Evolutionary conservation across 305 asterid genomes (phyloP).

Genomic region (Fraxinus sp.): DNA sequence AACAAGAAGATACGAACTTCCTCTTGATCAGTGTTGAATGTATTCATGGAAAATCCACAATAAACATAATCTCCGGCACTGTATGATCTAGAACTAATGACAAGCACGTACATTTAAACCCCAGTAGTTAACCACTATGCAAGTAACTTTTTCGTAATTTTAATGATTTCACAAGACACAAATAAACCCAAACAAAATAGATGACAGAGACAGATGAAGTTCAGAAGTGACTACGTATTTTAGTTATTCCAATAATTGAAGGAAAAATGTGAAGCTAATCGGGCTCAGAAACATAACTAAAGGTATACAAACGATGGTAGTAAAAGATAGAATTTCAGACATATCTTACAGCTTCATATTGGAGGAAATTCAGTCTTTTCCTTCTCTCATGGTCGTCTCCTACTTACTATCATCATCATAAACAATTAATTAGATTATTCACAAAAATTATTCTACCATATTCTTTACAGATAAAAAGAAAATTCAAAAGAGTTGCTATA

Average conservation of each 20-base stretch:
- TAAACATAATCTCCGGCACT: neutral
- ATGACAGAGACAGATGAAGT: neutral
- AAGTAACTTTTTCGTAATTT: neutral
- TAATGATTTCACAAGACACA: neutral
- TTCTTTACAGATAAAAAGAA: neutral
- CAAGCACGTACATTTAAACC: neutral
- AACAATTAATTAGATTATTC: neutral
- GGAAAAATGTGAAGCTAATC: neutral
- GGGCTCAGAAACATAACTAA: neutral
- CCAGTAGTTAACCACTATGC: neutral
- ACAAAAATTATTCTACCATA: neutral
- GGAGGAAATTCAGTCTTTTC: slow-evolving; percentile 66
- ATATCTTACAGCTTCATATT: slow-evolving; percentile 79
- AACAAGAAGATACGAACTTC: neutral
- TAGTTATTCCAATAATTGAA: neutral
- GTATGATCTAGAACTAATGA: neutral
- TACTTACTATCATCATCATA: slow-evolving; percentile 52
- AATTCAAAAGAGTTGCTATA: neutral
- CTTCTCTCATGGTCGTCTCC: slow-evolving; percentile 62
- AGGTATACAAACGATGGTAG: neutral
- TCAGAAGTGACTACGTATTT: neutral
- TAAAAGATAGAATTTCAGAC: slow-evolving; percentile 20
- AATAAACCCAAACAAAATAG: neutral
- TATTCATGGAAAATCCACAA: neutral
- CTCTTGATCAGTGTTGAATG: neutral